phyloP scores from a whole-genome alignment of 768 basidiomycete genomes.

The Psilocybe cubensis region DNA sequence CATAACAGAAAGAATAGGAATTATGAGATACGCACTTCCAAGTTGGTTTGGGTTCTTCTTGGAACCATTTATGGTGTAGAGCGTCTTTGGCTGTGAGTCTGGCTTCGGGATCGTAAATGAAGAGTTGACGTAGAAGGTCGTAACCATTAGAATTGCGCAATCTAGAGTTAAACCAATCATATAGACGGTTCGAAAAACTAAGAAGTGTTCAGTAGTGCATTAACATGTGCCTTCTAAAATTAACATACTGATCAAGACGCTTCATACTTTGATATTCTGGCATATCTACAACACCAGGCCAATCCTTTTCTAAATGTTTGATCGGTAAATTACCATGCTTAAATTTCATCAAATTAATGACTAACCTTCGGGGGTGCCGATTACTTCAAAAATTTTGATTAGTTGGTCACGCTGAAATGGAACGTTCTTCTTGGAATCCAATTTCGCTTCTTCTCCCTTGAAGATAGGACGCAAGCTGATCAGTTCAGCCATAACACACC shows the following conservation, averaged over 20 bases:
- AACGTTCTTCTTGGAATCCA: conserved; percentile 96
- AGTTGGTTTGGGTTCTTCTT: conserved; percentile 85
- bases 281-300: conserved; percentile 86
- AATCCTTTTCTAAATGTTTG: conserved; percentile 68
- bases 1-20: no score
- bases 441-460: conserved; percentile 98
- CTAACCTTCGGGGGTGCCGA: conserved; percentile 87
- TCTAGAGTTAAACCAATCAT: conserved; percentile 76
- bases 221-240: not conserved
- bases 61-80: conserved; percentile 88
- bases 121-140: conserved; percentile 84
- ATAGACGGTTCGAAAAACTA: conserved; percentile 58
- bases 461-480: conserved; percentile 95
- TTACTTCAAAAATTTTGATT: conserved; percentile 92
- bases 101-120: conserved; percentile 89
- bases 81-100: conserved; percentile 85
- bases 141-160: conserved; percentile 66
- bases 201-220: not conserved
- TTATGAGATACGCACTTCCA: conserved; percentile 64
- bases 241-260: conserved; percentile 69
- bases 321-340: not conserved
- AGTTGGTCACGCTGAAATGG: conserved; percentile 97
- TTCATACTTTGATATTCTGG: conserved; percentile 88
- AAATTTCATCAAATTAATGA: conserved; percentile 11
- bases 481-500: conserved; percentile 96